A percentile compares a stretch with the other conserved stretches of the same genome.
Conservation (phyloP, 2,329 filamentous ascomycete species). For the Chrysoporthe cubensis region DNA sequence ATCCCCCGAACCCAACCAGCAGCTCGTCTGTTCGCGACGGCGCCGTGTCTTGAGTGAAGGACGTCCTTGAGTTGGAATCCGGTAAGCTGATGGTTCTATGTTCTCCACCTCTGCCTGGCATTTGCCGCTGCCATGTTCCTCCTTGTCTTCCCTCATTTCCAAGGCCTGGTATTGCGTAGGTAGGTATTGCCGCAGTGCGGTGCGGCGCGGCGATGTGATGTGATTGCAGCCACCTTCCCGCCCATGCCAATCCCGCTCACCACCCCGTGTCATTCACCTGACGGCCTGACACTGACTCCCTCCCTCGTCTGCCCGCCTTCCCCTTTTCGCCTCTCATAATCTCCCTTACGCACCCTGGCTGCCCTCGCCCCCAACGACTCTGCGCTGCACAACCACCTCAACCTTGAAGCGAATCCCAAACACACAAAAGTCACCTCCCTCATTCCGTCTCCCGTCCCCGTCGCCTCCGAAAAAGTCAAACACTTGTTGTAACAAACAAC, state of each 20-base stretch:
- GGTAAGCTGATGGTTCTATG: constrained; percentile 16
- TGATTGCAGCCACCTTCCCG: constrained; percentile 12
- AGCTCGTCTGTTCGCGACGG: constrained; percentile 13
- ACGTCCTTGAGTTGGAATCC: constrained; percentile 1
- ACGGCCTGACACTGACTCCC: background rate
- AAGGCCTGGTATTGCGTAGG: background rate
- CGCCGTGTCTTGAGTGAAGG: constrained; percentile 13
- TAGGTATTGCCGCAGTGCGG: background rate
- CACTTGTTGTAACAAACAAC: constrained; percentile 24
- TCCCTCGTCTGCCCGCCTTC: constrained; percentile 15
- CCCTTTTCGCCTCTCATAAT: constrained; percentile 32
- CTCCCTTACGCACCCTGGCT: constrained; percentile 36
- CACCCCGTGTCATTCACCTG: constrained; percentile 14
- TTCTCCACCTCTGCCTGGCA: background rate
- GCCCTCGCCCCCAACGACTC: constrained; percentile 27
- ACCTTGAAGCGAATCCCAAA: background rate
- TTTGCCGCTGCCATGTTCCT: constrained; percentile 2
- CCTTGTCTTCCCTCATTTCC: constrained; percentile 3
- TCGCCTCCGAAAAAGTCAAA: constrained; percentile 17
- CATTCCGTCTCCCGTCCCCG: constrained; percentile 22
- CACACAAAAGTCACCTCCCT: constrained; percentile 31
- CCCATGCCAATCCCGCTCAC: constrained; percentile 9
- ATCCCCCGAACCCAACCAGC: background rate
- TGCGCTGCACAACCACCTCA: constrained; percentile 24
- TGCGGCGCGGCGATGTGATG: background rate